phyloP scores from a whole-genome alignment of 805 yeast species.

The Starmerella vaccinii region DNA sequence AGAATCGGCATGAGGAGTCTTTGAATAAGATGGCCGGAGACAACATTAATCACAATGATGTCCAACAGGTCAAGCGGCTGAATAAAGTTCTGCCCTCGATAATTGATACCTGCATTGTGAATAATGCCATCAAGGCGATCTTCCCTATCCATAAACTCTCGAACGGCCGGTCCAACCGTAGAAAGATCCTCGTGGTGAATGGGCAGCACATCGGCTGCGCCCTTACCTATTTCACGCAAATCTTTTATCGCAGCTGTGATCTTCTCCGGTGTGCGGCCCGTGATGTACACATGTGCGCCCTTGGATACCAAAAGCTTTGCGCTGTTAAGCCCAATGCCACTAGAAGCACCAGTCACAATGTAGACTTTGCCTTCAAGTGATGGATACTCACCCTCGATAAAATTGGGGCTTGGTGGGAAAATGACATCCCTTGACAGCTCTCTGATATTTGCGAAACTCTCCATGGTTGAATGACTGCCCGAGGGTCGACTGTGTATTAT shows the following conservation, averaged over 20 bases:
- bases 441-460: constrained; percentile 2
- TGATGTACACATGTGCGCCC: constrained; percentile 34
- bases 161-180: constrained; percentile 35
- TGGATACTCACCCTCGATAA: constrained; percentile 25
- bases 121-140: constrained; percentile 32
- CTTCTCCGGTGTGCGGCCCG: constrained; percentile 34
- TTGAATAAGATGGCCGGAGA: constrained; percentile 40
- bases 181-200: constrained; percentile 33
- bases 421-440: constrained; percentile 19
- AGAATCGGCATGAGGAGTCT: constrained; percentile 30
- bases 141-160: constrained; percentile 26
- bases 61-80: constrained; percentile 21
- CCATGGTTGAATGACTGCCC: constrained; percentile 3
- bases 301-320: constrained; percentile 24
- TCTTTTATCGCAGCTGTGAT: constrained; percentile 28
- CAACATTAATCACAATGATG: constrained; percentile 38
- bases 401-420: constrained; percentile 11
- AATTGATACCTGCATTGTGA: constrained; percentile 32
- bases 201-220: constrained; percentile 16
- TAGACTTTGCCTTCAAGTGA: constrained; percentile 32
- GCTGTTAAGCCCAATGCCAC: constrained; percentile 25
- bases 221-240: constrained; percentile 20
- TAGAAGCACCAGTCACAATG: constrained; percentile 26
- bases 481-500: background rate
- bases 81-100: constrained; percentile 17